A percentile compares a stretch with the other conserved stretches of the same genome.
Evolutionary conservation across 495 filamentous ascomycete species (phyloP).

Genomic region (Astrocystis sublimbata): DNA sequence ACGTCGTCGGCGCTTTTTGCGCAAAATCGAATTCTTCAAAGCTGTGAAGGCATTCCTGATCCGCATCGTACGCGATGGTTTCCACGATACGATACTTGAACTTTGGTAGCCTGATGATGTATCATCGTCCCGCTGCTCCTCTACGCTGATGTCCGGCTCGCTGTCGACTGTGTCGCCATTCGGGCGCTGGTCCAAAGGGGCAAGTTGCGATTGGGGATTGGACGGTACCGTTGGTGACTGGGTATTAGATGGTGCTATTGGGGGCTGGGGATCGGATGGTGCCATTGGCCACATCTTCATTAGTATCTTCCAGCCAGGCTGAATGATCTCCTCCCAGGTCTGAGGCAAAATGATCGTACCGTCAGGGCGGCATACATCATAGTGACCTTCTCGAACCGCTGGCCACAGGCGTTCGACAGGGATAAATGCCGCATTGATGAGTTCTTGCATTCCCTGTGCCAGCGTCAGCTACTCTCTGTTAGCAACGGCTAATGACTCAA

Average conservation of each 20-base stretch:
- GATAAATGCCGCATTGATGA: slow-evolving; percentile 46
- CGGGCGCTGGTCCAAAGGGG: not conserved
- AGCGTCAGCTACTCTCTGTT: not conserved
- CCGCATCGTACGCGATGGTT: not conserved
- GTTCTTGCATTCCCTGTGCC: slow-evolving; percentile 55
- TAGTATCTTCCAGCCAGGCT: slow-evolving; percentile 66
- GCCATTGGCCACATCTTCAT: slow-evolving; percentile 93
- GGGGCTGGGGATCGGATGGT: slow-evolving; percentile 25
- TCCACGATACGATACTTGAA: slow-evolving; percentile 1
- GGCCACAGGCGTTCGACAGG: slow-evolving; percentile 46
- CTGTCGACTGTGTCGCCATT: not conserved
- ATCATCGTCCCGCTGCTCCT: not conserved
- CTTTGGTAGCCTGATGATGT: slow-evolving; percentile 2
- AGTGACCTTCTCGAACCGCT: slow-evolving; percentile 45
- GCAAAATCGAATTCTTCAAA: not conserved
- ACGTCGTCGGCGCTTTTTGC: slow-evolving; percentile 10
- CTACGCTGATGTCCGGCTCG: not conserved
- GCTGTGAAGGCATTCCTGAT: slow-evolving; percentile 6
- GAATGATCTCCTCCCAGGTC: slow-evolving; percentile 49
- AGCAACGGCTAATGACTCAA: not conserved
- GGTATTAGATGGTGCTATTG: not conserved
- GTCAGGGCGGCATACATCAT: slow-evolving; percentile 47
- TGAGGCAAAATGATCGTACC: slow-evolving; percentile 50
- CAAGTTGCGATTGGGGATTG: not conserved
- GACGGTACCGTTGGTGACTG: no score